phyloP scores from a whole-genome alignment of 805 yeast species.

The Candida tibetensis region DNA sequence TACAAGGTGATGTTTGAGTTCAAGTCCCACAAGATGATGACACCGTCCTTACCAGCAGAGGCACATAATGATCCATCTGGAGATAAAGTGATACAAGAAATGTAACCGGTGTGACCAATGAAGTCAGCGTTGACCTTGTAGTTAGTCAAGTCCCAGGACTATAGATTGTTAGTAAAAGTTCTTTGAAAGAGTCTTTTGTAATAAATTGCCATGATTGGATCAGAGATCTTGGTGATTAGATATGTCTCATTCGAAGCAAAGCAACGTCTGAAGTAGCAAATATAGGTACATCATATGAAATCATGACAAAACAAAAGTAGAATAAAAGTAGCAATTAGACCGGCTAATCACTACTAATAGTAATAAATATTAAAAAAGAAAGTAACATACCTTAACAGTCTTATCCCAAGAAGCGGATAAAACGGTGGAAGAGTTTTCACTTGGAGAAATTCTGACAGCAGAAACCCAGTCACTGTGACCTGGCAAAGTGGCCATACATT shows the following conservation, averaged over 20 bases:
- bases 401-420: slow-evolving; percentile 99
- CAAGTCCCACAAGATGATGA: slow-evolving; percentile 97
- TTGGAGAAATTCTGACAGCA: slow-evolving; percentile 95
- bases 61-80: slow-evolving; percentile 99
- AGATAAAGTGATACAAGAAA: slow-evolving; percentile 93
- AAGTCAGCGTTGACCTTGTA: slow-evolving; percentile 90
- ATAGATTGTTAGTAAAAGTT: slow-evolving; percentile 47
- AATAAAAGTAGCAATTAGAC: too few species aligned
- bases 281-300: slow-evolving; percentile 75
- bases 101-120: slow-evolving; percentile 99
- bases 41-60: slow-evolving; percentile 99
- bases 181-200: background rate
- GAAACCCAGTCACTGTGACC: slow-evolving; percentile 99
- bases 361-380: slow-evolving; percentile 8
- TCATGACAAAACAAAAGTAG: too few species aligned
- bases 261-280: slow-evolving; percentile 99
- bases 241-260: slow-evolving; percentile 88
- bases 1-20: slow-evolving; percentile 79
- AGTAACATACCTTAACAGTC: slow-evolving; percentile 91
- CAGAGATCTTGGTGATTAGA: slow-evolving; percentile 99
- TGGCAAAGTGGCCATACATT: slow-evolving; percentile 88
- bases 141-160: slow-evolving; percentile 93
- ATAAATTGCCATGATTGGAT: slow-evolving; percentile 29
- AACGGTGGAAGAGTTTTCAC: slow-evolving; percentile 64
- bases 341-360: slow-evolving; percentile 1